Evolutionary conservation across 192 early-diverging fungal species (phyloP), one percentile per base, ranked within the genome.

Genomic region (Podila clonocystis): DNA sequence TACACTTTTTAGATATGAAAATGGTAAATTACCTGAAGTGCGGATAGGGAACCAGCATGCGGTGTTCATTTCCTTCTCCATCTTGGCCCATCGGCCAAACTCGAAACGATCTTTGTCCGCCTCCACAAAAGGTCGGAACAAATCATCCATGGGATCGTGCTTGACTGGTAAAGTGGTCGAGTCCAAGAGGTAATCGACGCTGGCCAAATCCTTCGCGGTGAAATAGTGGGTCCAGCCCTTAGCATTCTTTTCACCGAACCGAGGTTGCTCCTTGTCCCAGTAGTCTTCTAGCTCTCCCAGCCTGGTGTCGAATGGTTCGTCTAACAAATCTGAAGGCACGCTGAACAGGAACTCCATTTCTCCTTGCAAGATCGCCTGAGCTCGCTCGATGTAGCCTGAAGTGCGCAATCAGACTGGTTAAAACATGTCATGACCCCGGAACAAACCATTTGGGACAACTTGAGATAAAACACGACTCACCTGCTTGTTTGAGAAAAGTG

Each of bases 191-290:
- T 65, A 61, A 31, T 80, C 77, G 58, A 73, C 58, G 17, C 52
- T 30, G 22, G 73, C 79, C n/a, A 75, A 69, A 0, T 84, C 75
- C 19, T 79, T 67, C n/a, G 66, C 63, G 11, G 75, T 84, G 20
- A 71, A 72, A 45, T 85, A 76, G 36, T 82, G 83, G 19, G 75
- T 41, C 88, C 88, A 89, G 22, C 88, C 88, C 48, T 77, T 82
- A 0, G 88, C 88, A 30, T 65, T 75, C 68, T 84, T 74, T 63
- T 90, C 89, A 8, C 87, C 89, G 69, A 90, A 87, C 5, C 89
- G 74, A 36, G 84, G 82, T 19, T 83, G 67, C 65, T 90, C 89
- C 30, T 78, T 82, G 34, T 89, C 87, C 89, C 89, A 90, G 58
- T 85, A 90, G 6, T 83, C 68, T 22, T 76, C 84, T 17, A 90